Evolutionary conservation across 2,329 filamentous ascomycete species (phyloP).

Genomic region (Curvularia spicifera): DNA sequence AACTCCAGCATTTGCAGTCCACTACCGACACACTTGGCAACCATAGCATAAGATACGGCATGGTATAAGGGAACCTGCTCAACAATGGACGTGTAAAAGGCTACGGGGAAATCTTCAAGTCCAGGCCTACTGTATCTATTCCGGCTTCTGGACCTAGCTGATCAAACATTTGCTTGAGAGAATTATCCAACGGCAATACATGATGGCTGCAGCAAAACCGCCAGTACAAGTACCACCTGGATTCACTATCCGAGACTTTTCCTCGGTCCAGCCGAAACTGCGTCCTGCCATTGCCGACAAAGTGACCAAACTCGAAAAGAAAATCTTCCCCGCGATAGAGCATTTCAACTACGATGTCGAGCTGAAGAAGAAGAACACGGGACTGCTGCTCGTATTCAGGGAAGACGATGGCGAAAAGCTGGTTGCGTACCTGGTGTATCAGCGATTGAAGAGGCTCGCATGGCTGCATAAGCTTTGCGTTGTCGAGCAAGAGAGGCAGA

Average conservation of each 20-base stretch:
- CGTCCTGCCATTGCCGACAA: constrained; percentile 27
- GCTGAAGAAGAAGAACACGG: constrained; percentile 58
- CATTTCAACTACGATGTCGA: constrained; percentile 57
- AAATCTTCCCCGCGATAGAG: constrained; percentile 59
- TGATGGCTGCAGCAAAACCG: constrained; percentile 10
- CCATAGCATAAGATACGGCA: not conserved
- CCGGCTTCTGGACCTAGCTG: not conserved
- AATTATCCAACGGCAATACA: not conserved
- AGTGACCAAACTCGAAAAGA: constrained; percentile 54
- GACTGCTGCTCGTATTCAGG: constrained; percentile 48
- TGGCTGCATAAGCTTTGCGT: constrained; percentile 62
- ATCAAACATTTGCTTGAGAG: not conserved
- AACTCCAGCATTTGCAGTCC: constrained; percentile 4
- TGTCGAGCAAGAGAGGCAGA: constrained; percentile 53
- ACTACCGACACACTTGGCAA: no score
- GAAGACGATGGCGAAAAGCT: constrained; percentile 32
- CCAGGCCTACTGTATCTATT: not conserved
- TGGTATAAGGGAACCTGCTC: not conserved
- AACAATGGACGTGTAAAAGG: not conserved
- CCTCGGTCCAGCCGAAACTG: constrained; percentile 27
- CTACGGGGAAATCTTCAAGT: not conserved
- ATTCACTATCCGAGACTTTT: constrained; percentile 22
- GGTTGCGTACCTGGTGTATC: constrained; percentile 52
- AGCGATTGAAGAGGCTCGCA: constrained; percentile 42
- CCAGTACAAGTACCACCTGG: constrained; percentile 12